phyloP scores from a whole-genome alignment of 2,329 filamentous ascomycete genomes.

The Tolypocladium inflatum region DNA sequence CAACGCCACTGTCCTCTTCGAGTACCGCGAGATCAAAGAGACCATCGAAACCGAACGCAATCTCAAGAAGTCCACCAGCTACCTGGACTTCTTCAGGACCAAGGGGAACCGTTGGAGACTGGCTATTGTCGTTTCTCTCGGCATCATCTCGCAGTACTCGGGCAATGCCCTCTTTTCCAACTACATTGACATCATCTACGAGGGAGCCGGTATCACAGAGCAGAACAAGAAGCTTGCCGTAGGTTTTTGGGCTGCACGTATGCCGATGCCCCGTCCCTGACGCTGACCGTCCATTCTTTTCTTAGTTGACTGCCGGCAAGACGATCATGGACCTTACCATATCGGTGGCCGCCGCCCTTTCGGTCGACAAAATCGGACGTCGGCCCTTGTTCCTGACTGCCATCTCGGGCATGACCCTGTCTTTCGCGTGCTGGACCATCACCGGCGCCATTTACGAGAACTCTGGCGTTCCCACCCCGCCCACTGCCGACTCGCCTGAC shows the following conservation, averaged over 20 bases:
- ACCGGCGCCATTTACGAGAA: conserved; percentile 43
- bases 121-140: conserved; percentile 51
- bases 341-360: conserved; percentile 41
- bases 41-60: conserved; percentile 50
- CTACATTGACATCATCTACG: conserved; percentile 55
- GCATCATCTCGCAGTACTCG: conserved; percentile 58
- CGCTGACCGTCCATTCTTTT: conserved; percentile 1
- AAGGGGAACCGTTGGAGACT: conserved; percentile 56
- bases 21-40: conserved; percentile 57
- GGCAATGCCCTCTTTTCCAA: conserved; percentile 60
- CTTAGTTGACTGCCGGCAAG: conserved; percentile 40
- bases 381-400: conserved; percentile 44
- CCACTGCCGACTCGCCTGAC: conserved; percentile 3
- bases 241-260: conserved; percentile 9
- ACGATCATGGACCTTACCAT: conserved; percentile 50
- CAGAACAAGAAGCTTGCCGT: conserved; percentile 47
- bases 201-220: conserved; percentile 48
- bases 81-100: conserved; percentile 52
- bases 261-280: neutral
- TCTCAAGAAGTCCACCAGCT: conserved; percentile 37
- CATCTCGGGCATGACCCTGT: conserved; percentile 36
- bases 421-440: conserved; percentile 41
- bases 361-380: conserved; percentile 40
- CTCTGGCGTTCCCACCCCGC: conserved; percentile 12
- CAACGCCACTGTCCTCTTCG: conserved; percentile 54